Percentiles rank a stretch among this genome's conserved stretches.
Evolutionary conservation across 148 eudicot genomes (phyloP).

Genomic region (Hydrangea macrophylla): DNA sequence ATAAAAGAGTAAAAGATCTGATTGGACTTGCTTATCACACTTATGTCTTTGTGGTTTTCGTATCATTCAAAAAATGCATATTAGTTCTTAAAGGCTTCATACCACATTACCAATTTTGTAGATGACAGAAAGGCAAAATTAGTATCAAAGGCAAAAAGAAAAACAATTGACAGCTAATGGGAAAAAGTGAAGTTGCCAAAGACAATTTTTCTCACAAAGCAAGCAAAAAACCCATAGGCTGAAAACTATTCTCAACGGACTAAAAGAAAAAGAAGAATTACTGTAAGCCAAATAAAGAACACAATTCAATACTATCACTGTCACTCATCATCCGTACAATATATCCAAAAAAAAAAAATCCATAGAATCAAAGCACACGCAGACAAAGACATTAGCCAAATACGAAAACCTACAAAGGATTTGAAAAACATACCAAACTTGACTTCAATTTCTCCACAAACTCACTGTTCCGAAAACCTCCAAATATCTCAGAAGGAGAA

Average conservation of each 20-base stretch:
- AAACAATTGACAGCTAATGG: too few relatives aligned
- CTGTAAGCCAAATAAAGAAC: background rate
- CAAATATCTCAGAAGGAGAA: conserved; percentile 62
- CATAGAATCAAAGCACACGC: too few relatives aligned
- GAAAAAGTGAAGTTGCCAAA: too few relatives aligned
- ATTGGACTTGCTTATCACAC: too few relatives aligned
- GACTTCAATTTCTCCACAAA: conserved; percentile 74
- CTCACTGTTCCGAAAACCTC: conserved; percentile 65
- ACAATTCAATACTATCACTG: background rate
- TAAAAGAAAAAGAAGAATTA: background rate
- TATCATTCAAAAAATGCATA: too few relatives aligned
- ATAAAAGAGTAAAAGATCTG: too few relatives aligned
- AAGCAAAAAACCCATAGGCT: background rate
- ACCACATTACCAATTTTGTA: too few relatives aligned
- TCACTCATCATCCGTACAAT: background rate
- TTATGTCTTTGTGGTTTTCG: too few relatives aligned
- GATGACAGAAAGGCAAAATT: too few relatives aligned
- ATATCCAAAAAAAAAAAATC: too few relatives aligned
- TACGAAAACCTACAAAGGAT: background rate
- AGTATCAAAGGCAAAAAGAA: too few relatives aligned
- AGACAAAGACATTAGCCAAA: background rate
- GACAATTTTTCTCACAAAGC: background rate
- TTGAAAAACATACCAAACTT: conserved; percentile 52
- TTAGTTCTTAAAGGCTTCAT: too few relatives aligned
- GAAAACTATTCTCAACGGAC: background rate